Percentiles rank a stretch among this genome's conserved stretches.
These are phyloP conservation scores for Mycena sanguinolenta DNA, from an alignment of 768 basidiomycete genomes.

Conservation along the genomic window DNA sequence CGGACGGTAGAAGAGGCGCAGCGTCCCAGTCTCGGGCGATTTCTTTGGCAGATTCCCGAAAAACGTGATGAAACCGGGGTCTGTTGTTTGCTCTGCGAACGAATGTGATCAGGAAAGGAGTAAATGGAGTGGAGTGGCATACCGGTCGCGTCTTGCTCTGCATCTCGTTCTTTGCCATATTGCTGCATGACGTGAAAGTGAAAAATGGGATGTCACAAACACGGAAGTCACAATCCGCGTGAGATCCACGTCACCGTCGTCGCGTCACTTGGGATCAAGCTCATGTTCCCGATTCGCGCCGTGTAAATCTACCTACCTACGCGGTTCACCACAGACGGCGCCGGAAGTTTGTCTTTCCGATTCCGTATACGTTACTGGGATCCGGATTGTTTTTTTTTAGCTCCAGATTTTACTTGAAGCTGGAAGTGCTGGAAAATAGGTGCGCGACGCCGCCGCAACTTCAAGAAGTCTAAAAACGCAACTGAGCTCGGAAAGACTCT, in stretches of 20 bases:
- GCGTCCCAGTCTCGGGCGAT: slow-evolving; percentile 81
- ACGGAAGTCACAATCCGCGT: slow-evolving; percentile 7
- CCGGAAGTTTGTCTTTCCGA: no score
- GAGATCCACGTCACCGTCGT: no score
- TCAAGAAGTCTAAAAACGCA: no score
- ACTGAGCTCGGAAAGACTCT: no score
- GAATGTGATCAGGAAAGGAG: background rate
- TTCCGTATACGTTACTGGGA: no score
- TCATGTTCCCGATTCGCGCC: no score
- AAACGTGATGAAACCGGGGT: slow-evolving; percentile 84
- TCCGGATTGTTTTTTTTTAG: no score
- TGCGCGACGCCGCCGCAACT: no score
- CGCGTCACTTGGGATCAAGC: background rate
- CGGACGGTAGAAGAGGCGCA: slow-evolving; percentile 88
- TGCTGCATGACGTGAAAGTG: slow-evolving; percentile 25
- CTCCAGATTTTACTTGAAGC: no score
- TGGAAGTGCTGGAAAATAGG: background rate
- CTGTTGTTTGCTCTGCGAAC: slow-evolving; percentile 69
- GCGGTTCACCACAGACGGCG: no score
- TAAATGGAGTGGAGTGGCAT: no score
- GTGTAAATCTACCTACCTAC: no score
- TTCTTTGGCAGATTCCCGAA: slow-evolving; percentile 73
- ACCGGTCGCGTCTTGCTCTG: slow-evolving; percentile 47
- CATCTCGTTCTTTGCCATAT: slow-evolving; percentile 67
- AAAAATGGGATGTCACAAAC: slow-evolving; percentile 20